Conservation (phyloP, 345 rosid species). For the Syzygium grande region DNA sequence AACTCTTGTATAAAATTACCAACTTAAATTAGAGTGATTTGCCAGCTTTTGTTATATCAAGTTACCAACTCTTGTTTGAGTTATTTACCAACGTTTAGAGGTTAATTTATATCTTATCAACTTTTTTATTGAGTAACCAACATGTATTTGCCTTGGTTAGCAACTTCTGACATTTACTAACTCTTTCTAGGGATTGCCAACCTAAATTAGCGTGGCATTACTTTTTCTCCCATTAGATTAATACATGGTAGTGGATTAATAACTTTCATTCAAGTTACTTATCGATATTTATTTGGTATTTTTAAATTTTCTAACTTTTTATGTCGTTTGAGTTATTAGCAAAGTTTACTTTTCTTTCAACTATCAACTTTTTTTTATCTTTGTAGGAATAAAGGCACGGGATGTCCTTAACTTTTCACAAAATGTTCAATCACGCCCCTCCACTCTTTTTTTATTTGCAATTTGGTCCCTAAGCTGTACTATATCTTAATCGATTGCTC, state of each 20-base stretch:
- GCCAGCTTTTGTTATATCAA: background rate
- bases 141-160: rapidly evolving
- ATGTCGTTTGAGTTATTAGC: background rate
- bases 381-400: rapidly evolving
- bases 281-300: background rate
- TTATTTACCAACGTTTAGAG: background rate
- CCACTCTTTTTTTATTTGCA: background rate
- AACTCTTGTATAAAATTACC: background rate
- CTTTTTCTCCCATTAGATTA: background rate
- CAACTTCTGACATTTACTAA: background rate
- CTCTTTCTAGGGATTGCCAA: background rate
- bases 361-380: background rate
- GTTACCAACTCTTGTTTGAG: background rate
- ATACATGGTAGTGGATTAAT: rapidly evolving
- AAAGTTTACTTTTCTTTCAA: background rate
- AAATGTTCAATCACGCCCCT: background rate
- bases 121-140: background rate
- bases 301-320: background rate
- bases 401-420: background rate
- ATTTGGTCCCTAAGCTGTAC: background rate
- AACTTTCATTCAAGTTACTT: background rate
- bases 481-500: background rate
- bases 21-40: background rate
- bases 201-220: background rate
- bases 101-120: background rate